Percentiles rank a stretch among this genome's conserved stretches.
These are phyloP conservation scores for Takakia lepidozioides DNA, from an alignment of 225 moss, liverwort and hornwort genomes.

Conservation along the genomic window DNA sequence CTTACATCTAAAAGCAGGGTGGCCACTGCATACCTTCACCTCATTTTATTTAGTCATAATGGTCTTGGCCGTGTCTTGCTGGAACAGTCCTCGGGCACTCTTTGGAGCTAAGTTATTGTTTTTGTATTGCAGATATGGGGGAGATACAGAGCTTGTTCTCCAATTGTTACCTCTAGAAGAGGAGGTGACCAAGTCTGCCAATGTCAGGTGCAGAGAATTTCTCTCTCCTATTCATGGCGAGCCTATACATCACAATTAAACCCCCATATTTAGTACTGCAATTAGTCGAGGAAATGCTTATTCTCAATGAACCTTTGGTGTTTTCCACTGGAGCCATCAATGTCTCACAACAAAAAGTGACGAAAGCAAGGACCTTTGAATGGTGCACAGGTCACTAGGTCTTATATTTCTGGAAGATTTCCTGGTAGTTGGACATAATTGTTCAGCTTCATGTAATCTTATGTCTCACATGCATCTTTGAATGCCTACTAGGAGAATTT, in stretches of 20 bases:
- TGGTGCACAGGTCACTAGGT: too few relatives aligned
- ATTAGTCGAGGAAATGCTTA: background rate
- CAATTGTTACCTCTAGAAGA: conserved; percentile 28
- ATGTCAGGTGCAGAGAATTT: conserved; percentile 18
- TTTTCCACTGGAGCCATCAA: background rate
- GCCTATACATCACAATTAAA: background rate
- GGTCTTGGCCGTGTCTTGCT: background rate
- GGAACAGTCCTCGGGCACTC: background rate
- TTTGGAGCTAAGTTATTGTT: conserved; percentile 3
- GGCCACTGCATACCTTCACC: background rate
- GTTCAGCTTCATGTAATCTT: too few relatives aligned
- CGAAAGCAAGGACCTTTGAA: background rate
- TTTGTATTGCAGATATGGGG: conserved; percentile 29
- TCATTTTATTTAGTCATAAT: background rate
- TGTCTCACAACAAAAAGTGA: background rate
- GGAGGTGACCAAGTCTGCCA: conserved; percentile 10
- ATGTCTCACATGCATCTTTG: too few relatives aligned
- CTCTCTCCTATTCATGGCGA: background rate
- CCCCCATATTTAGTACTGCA: background rate
- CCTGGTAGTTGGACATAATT: too few relatives aligned
- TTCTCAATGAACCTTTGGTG: conserved; percentile 2
- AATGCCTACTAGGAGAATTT: too few relatives aligned
- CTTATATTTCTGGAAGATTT: too few relatives aligned
- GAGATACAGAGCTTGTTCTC: conserved; percentile 29
- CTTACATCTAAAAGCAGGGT: conserved; percentile 24